Evolutionary conservation across 129 eudicot genomes (phyloP).

Genomic region (Pulicaria dysenterica): DNA sequence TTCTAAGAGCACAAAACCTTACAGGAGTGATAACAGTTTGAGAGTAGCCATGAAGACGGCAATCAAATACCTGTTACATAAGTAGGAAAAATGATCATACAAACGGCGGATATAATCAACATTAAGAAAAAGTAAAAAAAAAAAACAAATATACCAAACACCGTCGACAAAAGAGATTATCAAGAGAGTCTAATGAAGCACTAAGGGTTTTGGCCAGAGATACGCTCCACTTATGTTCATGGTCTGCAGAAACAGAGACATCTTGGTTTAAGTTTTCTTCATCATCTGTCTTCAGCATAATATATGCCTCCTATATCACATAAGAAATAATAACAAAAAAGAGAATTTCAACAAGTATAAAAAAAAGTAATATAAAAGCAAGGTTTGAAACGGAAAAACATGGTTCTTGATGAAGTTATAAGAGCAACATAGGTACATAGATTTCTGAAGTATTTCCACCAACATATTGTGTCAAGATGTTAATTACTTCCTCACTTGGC

Average conservation of each 20-base stretch:
- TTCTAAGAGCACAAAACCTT: conserved; percentile 34
- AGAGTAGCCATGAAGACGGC: conserved; percentile 93
- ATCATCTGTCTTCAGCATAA: conserved; percentile 49
- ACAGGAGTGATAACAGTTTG: conserved; percentile 69
- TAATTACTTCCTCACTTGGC: conserved; percentile 62
- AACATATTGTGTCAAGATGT: conserved; percentile 58
- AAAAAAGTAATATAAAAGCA: conserved; percentile 11
- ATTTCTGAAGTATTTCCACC: conserved; percentile 74
- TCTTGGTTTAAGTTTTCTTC: conserved; percentile 31
- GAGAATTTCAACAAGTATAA: conserved; percentile 11
- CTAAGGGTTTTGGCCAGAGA: conserved; percentile 63
- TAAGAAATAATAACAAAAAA: conserved; percentile 28
- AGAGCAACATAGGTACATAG: conserved; percentile 44
- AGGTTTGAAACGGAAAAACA: conserved; percentile 22
- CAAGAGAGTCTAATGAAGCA: conserved; percentile 85
- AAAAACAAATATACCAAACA: conserved; percentile 67
- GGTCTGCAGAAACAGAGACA: conserved; percentile 28
- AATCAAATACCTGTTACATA: conserved; percentile 73
- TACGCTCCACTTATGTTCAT: conserved; percentile 36
- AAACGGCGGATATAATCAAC: conserved; percentile 3
- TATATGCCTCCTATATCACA: conserved; percentile 67
- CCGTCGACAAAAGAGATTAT: conserved; percentile 94
- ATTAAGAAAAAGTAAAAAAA: conserved; percentile 9
- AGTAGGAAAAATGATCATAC: conserved; percentile 17
- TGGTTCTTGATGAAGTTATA: conserved; percentile 18